These are phyloP conservation scores for Dunaliella primolecta DNA, from an alignment of 139 green algal species.

Conservation along the genomic window DNA sequence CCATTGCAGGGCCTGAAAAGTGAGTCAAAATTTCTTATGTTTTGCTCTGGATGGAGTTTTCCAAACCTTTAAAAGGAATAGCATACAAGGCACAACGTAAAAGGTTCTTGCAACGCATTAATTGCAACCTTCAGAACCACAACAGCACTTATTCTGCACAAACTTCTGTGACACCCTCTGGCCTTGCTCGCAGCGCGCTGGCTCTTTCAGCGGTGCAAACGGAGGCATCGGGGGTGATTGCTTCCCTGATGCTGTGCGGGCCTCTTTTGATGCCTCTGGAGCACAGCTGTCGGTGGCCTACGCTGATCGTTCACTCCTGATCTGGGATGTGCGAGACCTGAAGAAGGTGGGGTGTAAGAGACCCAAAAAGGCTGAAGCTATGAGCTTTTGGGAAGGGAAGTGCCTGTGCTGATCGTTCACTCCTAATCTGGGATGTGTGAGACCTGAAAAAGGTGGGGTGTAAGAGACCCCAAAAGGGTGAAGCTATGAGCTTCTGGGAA, in stretches of 20 bases:
- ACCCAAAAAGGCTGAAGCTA: background rate
- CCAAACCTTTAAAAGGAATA: too few relatives aligned
- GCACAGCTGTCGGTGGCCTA: slow-evolving; percentile 49
- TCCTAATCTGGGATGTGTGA: slow-evolving; percentile 48
- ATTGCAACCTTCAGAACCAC: background rate
- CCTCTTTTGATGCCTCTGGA: slow-evolving; percentile 28
- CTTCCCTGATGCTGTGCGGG: slow-evolving; percentile 43
- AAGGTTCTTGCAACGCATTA: too few relatives aligned
- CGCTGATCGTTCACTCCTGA: slow-evolving; percentile 34
- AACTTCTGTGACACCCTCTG: background rate
- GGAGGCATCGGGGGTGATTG: background rate
- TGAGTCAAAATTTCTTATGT: too few relatives aligned
- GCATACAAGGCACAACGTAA: too few relatives aligned
- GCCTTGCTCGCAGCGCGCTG: background rate
- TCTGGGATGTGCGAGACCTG: slow-evolving; percentile 45
- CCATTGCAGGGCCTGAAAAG: too few relatives aligned
- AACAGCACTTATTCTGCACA: background rate
- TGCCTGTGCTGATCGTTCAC: slow-evolving; percentile 41
- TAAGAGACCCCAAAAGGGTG: too few relatives aligned
- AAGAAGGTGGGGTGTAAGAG: slow-evolving; percentile 16
- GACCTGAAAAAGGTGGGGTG: slow-evolving; percentile 18
- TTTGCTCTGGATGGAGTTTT: too few relatives aligned
- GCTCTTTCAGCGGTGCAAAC: background rate
- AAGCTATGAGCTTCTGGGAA: background rate
- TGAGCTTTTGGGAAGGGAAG: background rate